Base-by-base conservation (phyloP, 2,329 filamentous ascomycete species). In the Colletotrichum sp. region DNA sequence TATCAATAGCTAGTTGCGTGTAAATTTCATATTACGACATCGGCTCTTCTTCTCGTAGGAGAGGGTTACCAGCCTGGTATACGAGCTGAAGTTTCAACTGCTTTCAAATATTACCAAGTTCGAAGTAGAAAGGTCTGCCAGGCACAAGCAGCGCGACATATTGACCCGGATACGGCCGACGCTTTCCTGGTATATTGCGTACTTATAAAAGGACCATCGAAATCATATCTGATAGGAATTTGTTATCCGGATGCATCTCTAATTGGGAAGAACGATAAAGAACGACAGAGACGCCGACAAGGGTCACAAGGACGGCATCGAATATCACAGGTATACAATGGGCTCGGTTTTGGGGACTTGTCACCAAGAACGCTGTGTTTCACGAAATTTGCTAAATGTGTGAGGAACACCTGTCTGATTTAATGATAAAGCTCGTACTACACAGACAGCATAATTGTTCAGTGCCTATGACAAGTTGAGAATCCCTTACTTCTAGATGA, bases 51-150 rank as follows among this genome's bases (percentile, higher is more conserved):
- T 39, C 34, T 39, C 15, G 34, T 39, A 39, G 36, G 36, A 39
- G 0, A 39, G 2, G 8, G 1, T 1, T 18, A 18, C 1, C 15
- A 39, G 36, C 15, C 0, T 39, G 36, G 36, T 5, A 39, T 39
- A 39, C 5, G 36, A 39, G 36, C 36, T 39, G 36, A 39, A 39
- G 15, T 39, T 0, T 39, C 15, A 1, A 18, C 36, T 39, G 16
- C 36, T 39, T 39, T 18, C 36, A 39, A 39, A 39, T 39, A 39
- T 39, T 9, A 39, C 36, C 16, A 1, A 0, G 36, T 0, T 39
- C 16, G 36, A 39, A 39, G 15, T 18, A 18, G 0, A 39, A 39
- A 39, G 36, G 1, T 39, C 36, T 18, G 15, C 0, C 15, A 18
- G 15, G 36, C 15, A 0, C 0, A 39, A 39, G 36, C 36, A 8